Evolutionary conservation across 495 filamentous ascomycete species (phyloP).

Genomic region (Hyaloscypha variabilis): DNA sequence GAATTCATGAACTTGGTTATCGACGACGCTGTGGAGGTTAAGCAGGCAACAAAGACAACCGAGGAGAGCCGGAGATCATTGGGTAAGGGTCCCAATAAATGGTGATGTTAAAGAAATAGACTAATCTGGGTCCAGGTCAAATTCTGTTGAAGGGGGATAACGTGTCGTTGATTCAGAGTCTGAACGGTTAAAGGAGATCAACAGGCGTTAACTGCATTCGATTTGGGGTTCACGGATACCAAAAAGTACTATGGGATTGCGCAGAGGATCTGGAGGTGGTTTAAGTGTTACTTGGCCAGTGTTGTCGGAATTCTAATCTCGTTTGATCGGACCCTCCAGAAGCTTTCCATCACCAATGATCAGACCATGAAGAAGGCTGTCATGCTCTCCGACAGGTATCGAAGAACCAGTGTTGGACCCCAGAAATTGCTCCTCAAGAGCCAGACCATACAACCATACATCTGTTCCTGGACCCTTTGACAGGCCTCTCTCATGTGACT

Average conservation of each 20-base stretch:
- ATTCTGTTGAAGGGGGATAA: constrained; percentile 98
- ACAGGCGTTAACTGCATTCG: constrained; percentile 27
- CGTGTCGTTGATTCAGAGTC: constrained; percentile 87
- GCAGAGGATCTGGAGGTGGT: not conserved
- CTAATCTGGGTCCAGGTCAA: constrained; percentile 67
- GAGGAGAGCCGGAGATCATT: constrained; percentile 77
- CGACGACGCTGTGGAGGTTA: constrained; percentile 93
- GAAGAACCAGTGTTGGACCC: constrained; percentile 47
- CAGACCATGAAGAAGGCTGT: constrained; percentile 31
- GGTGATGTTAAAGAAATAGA: not conserved
- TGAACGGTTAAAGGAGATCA: constrained; percentile 49
- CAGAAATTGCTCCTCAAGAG: constrained; percentile 86
- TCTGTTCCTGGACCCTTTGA: constrained; percentile 44
- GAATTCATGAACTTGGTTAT: constrained; percentile 99
- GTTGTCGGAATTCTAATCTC: constrained; percentile 11
- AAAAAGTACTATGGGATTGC: constrained; percentile 18
- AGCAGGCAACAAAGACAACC: constrained; percentile 77
- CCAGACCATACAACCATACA: constrained; percentile 75
- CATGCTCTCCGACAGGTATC: constrained; percentile 59
- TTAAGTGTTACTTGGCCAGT: not conserved
- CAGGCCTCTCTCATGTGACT: constrained; percentile 43
- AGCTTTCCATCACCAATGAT: constrained; percentile 36
- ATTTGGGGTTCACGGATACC: constrained; percentile 10
- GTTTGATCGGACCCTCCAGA: constrained; percentile 18
- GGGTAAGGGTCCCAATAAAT: constrained; percentile 56